These are phyloP conservation scores for Hypoxylon rickii DNA, from an alignment of 495 filamentous ascomycete species.

Conservation along the genomic window DNA sequence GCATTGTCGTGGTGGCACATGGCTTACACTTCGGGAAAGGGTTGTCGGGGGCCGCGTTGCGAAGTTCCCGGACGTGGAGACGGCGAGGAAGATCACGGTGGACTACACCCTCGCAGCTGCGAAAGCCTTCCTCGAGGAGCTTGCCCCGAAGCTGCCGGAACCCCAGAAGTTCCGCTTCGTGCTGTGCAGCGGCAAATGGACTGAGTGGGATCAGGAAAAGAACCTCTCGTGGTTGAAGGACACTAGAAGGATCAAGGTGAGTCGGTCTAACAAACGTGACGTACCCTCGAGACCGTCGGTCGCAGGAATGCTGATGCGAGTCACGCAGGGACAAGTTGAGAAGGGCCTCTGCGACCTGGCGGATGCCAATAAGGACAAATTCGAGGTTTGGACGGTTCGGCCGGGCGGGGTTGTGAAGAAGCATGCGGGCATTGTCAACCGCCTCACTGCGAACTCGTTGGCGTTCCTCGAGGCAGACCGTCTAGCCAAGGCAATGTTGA, in stretches of 20 bases:
- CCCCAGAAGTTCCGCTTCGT: conserved; percentile 55
- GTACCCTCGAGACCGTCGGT: neutral
- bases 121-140: conserved; percentile 40
- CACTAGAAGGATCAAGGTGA: conserved; percentile 52
- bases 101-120: conserved; percentile 52
- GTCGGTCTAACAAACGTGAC: neutral
- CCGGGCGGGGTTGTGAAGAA: conserved; percentile 44
- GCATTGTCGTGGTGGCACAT: too few species aligned
- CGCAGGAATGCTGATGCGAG: too few species aligned
- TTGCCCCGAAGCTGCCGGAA: conserved; percentile 28
- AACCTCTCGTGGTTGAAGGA: conserved; percentile 48
- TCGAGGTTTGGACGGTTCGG: conserved; percentile 39
- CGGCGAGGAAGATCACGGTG: conserved; percentile 43
- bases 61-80: conserved; percentile 38
- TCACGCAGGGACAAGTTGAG: conserved; percentile 48
- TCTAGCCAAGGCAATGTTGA: conserved; percentile 47
- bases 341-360: conserved; percentile 43
- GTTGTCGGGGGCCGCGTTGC: conserved; percentile 36
- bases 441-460: conserved; percentile 29
- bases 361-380: conserved; percentile 31
- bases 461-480: conserved; percentile 43
- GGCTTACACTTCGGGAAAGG: conserved; percentile 25
- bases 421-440: conserved; percentile 36
- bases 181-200: conserved; percentile 52
- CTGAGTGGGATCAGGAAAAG: conserved; percentile 54